Conservation (phyloP, 768 basidiomycete species). For the Sporobolomyces phaffii region DNA sequence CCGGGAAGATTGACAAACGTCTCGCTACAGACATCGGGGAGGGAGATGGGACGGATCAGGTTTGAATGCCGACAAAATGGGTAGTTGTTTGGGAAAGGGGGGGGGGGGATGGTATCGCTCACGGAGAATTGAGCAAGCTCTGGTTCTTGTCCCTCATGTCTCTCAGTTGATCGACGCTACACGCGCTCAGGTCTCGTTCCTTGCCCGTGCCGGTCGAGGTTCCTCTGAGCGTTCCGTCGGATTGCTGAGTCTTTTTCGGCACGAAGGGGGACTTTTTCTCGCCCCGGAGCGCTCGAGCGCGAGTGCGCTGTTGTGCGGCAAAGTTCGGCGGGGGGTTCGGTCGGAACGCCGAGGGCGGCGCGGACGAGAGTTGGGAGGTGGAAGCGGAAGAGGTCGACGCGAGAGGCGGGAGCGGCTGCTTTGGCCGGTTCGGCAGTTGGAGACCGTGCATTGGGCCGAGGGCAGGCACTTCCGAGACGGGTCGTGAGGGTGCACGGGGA, state of each 20-base stretch:
- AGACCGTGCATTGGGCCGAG: constrained; percentile 28
- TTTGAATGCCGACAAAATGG: no score
- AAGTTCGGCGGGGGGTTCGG: constrained; percentile 4
- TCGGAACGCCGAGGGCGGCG: not conserved
- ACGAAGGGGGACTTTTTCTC: constrained; percentile 32
- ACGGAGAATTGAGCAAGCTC: constrained; percentile 26
- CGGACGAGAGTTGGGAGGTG: not conserved
- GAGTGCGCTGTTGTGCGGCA: not conserved
- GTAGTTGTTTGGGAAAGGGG: no score
- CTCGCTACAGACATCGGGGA: not conserved
- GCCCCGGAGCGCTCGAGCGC: not conserved
- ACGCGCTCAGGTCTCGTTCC: constrained; percentile 19
- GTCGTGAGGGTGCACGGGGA: not conserved
- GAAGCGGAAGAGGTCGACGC: constrained; percentile 4
- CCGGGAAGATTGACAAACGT: constrained; percentile 24
- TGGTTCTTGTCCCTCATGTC: constrained; percentile 16
- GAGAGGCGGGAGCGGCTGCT: constrained; percentile 5
- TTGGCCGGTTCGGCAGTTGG: not conserved
- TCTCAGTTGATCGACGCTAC: constrained; percentile 14
- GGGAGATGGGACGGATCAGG: no score
- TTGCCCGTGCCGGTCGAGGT: constrained; percentile 1
- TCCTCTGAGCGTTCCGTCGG: not conserved
- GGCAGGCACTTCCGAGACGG: no score
- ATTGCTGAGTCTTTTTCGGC: constrained; percentile 9
- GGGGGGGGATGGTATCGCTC: no score